Evolutionary conservation across 352 stramenopile genomes (phyloP), one percentile per base, ranked within the genome.

Genomic region (Phytophthora ohioensis): DNA sequence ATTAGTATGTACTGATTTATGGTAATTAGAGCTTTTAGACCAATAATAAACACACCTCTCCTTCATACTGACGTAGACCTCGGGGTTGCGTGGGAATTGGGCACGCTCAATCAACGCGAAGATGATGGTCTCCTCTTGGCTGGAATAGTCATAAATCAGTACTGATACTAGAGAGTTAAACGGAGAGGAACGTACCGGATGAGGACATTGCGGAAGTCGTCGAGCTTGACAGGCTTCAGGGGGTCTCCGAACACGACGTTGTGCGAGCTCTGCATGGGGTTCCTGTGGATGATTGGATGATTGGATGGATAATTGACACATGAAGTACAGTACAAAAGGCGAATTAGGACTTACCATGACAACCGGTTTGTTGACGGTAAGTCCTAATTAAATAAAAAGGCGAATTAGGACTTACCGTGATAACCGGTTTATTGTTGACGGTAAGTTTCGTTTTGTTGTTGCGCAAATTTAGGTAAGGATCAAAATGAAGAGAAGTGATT

Each of bases 21-120:
- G 57, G 27, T n/a, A 63, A 67, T 30, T 17, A 34, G 3, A 34
- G 39, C 12, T n/a, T 31, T 34, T 3, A 41, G 12, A 21, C 17
- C 12, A n/a, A 43, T 36, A 43, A 2, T 39, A 3, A 39, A 64
- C 73, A 30, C 64, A 91, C 85, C 75, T 81, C 38, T 93, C 82
- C 67, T 83, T 95, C 65, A 93, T 93, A 65, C 90, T 90, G 60
- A 97, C 71, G 84, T 99, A 99, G 36, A 99, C 96, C 48, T 94
- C 88, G 1, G 68, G 56, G 81, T 99, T 99, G 51, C 82, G 84
- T n/a, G 94, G 80, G 79, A 98, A 99, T 76, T 99, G 97, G 13
- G 97, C 90, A 57, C 98, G 88, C 80, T 99, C 98, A 73, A 99
- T 99, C 17, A 99, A 75, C n/a, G 97, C 96, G 77, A 99, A 99